Base-by-base conservation (phyloP, 495 filamentous ascomycete genomes). In the Podospora pseudopauciseta region DNA sequence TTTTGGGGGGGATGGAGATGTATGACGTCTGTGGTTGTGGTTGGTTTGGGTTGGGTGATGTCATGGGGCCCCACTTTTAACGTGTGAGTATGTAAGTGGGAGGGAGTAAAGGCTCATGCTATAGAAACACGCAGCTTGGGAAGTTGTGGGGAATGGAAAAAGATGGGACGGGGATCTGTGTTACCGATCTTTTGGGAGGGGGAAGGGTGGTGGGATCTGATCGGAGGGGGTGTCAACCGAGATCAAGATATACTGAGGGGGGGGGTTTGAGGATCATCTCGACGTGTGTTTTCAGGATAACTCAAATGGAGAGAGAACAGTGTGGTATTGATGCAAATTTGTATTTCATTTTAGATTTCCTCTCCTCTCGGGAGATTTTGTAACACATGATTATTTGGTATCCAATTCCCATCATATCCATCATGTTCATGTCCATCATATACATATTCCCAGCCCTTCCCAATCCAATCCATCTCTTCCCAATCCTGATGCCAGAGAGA, bases 1-100 rank as follows among this genome's bases (percentile, higher is more conserved):
- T 49, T 49, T 49, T 18, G 3, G 34, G 39, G 39, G 15, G 15
- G 39, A 1, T 49, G 56, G 5, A 30, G 56, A 60, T 60, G 32
- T 16, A 69, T 69, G 67, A 69, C 67, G 67, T 69, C 63, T 63
- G 44, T 61, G 67, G 60, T 64, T 28, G 32, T 49, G 1, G 32
- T 4, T 58, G 56, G 56, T 13, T 49, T 18, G 39, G 39, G 39
- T 49, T 49, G 39, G 39, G 39, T 13, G 39, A 49, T 49, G 15
- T 16, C 30, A 32, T 32, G 7, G 4, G 4, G 30, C 30, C 3
- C 30, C 30, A 32, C 30, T 32, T 32, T 32, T 0, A 32, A 4
- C 30, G 7, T 7, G 4, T 32, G 7, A 1, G 7, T 7, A 32
- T 32, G 30, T 32, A 32, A 23, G 23, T 1, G 23, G 23, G 30